Conservation (phyloP, 1,139 yeast species). For the Geotrichum aggregatum region DNA sequence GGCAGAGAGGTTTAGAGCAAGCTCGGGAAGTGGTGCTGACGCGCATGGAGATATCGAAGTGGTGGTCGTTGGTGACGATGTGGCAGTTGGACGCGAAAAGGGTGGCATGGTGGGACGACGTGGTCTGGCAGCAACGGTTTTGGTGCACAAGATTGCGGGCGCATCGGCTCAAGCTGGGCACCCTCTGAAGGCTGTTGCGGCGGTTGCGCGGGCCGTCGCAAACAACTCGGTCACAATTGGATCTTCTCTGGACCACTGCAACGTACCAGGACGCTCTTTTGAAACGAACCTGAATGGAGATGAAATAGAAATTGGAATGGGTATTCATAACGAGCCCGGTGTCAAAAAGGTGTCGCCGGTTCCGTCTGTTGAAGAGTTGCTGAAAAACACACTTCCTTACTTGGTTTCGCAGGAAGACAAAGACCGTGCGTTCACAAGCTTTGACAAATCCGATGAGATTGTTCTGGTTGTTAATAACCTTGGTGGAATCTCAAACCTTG, state of each 20-base stretch:
- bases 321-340: constrained; percentile 95
- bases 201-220: constrained; percentile 58
- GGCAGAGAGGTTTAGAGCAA: constrained; percentile 75
- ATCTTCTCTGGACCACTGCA: constrained; percentile 82
- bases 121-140: constrained; percentile 85
- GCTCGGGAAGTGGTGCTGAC: background rate
- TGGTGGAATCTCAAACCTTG: constrained; percentile 82
- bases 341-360: constrained; percentile 64
- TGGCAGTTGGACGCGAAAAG: constrained; percentile 81
- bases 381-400: constrained; percentile 35
- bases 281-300: constrained; percentile 51
- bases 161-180: constrained; percentile 55
- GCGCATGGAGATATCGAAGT: constrained; percentile 50
- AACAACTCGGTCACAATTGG: constrained; percentile 77
- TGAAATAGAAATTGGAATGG: constrained; percentile 89
- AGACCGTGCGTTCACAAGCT: constrained; percentile 49
- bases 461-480: constrained; percentile 70
- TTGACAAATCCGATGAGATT: constrained; percentile 57
- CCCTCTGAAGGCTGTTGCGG: constrained; percentile 45
- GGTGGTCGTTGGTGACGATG: constrained; percentile 82
- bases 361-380: constrained; percentile 45
- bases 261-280: constrained; percentile 73
- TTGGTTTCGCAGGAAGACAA: constrained; percentile 33
- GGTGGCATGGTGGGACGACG: constrained; percentile 90
- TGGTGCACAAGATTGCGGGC: constrained; percentile 83